Percentiles rank a stretch among this genome's conserved stretches.
Conservation (phyloP, 305 asterid species). For the Fraxinus angustifolia region DNA sequence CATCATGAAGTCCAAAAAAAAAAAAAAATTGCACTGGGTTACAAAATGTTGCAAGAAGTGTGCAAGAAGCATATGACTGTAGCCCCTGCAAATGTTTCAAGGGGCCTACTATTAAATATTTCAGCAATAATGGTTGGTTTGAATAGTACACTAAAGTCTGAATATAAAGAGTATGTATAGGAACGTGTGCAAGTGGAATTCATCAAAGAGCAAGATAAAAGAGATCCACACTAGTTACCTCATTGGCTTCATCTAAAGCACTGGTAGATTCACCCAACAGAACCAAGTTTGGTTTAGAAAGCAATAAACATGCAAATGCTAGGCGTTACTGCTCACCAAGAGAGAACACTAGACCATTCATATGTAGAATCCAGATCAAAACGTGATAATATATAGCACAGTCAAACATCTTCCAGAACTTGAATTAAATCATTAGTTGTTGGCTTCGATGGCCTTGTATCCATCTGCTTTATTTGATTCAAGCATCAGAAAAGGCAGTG, state of each 20-base stretch:
- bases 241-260: conserved; percentile 86
- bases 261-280: conserved; percentile 87
- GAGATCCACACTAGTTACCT: conserved; percentile 43
- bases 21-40: not conserved
- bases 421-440: conserved; percentile 57
- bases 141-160: not conserved
- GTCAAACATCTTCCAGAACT: conserved; percentile 73
- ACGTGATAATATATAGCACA: conserved; percentile 62
- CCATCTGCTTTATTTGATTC: conserved; percentile 23
- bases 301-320: conserved; percentile 80
- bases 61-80: conserved; percentile 5
- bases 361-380: conserved; percentile 52
- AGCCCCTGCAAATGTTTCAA: not conserved
- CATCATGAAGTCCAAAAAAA: not conserved
- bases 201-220: not conserved
- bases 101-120: not conserved
- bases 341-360: conserved; percentile 90
- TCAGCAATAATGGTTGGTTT: not conserved
- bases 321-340: conserved; percentile 95
- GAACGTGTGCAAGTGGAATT: not conserved
- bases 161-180: not conserved
- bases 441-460: conserved; percentile 42
- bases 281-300: conserved; percentile 64
- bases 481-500: conserved; percentile 45
- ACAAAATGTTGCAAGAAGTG: not conserved